phyloP scores from a whole-genome alignment of 108 stramenopile species.

The Cyclotella atomus region DNA sequence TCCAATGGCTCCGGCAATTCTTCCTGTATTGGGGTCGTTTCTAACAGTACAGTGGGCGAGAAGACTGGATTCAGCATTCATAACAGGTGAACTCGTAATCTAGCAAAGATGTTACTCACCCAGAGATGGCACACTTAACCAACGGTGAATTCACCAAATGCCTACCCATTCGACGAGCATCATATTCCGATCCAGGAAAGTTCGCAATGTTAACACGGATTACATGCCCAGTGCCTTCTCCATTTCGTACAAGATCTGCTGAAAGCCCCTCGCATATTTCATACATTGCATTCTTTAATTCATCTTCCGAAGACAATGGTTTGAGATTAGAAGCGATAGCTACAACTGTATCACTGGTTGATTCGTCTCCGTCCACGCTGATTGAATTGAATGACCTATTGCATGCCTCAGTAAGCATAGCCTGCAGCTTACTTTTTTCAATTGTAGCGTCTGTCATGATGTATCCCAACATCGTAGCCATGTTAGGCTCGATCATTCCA shows the following conservation, averaged over 20 bases:
- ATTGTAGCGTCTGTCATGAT: conserved; percentile 92
- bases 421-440: conserved; percentile 70
- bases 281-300: conserved; percentile 82
- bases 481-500: conserved; percentile 99
- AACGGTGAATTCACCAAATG: conserved; percentile 94
- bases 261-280: conserved; percentile 84
- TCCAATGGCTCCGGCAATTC: conserved; percentile 94
- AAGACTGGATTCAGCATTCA: no score
- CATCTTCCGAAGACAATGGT: conserved; percentile 50
- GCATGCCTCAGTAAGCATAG: conserved; percentile 68
- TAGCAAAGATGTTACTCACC: conserved; percentile 41
- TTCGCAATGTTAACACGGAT: conserved; percentile 87
- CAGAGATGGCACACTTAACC: conserved; percentile 96
- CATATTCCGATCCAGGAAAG: conserved; percentile 79
- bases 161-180: conserved; percentile 89
- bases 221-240: conserved; percentile 98
- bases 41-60: not conserved
- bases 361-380: conserved; percentile 95
- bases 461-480: conserved; percentile 97
- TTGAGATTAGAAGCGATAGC: conserved; percentile 85
- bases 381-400: conserved; percentile 93
- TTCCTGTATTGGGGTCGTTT: conserved; percentile 99
- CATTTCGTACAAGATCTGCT: conserved; percentile 96
- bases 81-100: no score
- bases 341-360: conserved; percentile 92